Base-by-base conservation (phyloP, 1,284 basidiomycete genomes). In the Ustilago trichophora region DNA sequence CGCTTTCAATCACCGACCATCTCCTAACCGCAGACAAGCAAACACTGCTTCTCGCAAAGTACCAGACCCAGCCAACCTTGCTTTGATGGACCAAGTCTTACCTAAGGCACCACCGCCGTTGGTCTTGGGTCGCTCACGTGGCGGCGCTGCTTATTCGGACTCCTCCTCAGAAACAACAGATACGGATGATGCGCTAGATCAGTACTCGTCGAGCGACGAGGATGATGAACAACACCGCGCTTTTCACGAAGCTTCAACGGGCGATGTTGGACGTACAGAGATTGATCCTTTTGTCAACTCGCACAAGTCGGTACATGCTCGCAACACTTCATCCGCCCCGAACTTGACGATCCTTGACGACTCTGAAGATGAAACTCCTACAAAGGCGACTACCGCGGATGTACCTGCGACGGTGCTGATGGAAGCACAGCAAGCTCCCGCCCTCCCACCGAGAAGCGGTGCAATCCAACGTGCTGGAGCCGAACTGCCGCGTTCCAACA, bases 51-150 rank as follows among this genome's bases (percentile, higher is more conserved):
- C 29, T 13, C 40, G 16, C 12, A 67, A 60, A 11, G 51, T 52
- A 15, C 59, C 59, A 1, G 66, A 63, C 19, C 66, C 59, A 8
- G 50, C 43, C 32, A 55, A 42, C 8, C 55, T 72, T 12, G 55
- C 59, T 12, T 19, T 46, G 24, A 58, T 68, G 64, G 62, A 67
- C 13, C 45, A 52, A 15, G 54, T 33, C 2, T 29, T 68, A 22
- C 68, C 72, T 3, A 64, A 58, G 22, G 72, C 72, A 4, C 72
- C 72, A 7, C 72, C 68, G 3, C 72, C 72, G 3, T 48, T 74
- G 6, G 68, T 64, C 2, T 33, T 74, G 2, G 72, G 72, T 11
- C 46, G 72, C 3, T 72, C 68, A 3, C 53, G 72, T 12, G 68
- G 72, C 15, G 68, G 68, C 4, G 72, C 68, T n/a, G 68, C 68